Percentiles rank a stretch among this genome's conserved stretches.
Conservation (phyloP, 2,329 filamentous ascomycete species). For the Beauveria medogensis region DNA sequence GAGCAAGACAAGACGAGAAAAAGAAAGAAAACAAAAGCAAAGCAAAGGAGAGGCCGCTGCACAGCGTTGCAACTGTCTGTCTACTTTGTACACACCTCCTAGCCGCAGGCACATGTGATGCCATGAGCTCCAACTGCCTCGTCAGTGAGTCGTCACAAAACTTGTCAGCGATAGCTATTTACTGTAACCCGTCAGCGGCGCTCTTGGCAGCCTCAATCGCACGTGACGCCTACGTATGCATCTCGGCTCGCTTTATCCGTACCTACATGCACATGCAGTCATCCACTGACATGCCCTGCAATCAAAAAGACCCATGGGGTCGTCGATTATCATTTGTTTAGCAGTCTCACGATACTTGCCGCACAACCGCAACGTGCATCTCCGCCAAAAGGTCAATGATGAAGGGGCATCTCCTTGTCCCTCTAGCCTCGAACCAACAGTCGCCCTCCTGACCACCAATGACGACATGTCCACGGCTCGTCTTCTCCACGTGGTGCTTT, state of each 20-base stretch:
- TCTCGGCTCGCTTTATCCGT: not conserved
- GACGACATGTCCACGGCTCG: not conserved
- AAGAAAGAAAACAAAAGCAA: too few species aligned
- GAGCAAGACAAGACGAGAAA: too few species aligned
- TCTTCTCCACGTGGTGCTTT: not conserved
- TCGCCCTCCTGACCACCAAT: not conserved
- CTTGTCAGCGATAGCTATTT: not conserved
- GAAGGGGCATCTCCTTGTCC: not conserved
- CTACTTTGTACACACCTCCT: too few species aligned
- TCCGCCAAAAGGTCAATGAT: not conserved
- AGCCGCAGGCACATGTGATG: not conserved
- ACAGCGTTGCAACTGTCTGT: not conserved
- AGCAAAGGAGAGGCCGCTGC: not conserved
- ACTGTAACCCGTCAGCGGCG: not conserved
- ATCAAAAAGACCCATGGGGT: too few species aligned
- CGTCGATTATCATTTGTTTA: not conserved
- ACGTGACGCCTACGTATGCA: conserved; percentile 8
- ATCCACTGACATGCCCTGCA: too few species aligned
- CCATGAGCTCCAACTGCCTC: not conserved
- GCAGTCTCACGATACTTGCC: not conserved
- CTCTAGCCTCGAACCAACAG: not conserved
- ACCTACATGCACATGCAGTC: not conserved
- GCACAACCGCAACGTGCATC: not conserved
- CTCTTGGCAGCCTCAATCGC: not conserved
- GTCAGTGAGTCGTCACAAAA: too few species aligned